Percentiles rank a stretch among this genome's conserved stretches.
Conservation (phyloP, 345 rosid genomes). For the Sonneratia alba region DNA sequence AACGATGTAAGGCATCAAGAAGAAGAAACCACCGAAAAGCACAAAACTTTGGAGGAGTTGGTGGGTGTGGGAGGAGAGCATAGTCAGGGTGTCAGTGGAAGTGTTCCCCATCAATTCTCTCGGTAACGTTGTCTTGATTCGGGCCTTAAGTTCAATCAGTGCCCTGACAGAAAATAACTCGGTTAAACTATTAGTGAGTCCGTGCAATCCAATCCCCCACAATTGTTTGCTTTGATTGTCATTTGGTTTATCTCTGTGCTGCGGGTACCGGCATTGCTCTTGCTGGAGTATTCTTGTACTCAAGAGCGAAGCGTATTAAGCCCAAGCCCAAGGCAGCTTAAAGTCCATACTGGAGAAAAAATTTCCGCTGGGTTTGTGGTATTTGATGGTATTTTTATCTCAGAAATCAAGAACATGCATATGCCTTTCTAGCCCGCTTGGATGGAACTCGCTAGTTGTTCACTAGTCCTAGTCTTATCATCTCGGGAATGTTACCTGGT, state of each 20-base stretch:
- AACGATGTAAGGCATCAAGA: constrained; percentile 9
- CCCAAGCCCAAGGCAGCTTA: constrained; percentile 28
- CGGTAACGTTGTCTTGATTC: constrained; percentile 30
- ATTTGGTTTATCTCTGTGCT: constrained; percentile 1
- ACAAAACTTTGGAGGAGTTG: constrained; percentile 20
- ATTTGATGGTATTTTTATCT: too few relatives aligned
- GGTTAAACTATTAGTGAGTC: too few relatives aligned
- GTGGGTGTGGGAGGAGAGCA: constrained; percentile 4
- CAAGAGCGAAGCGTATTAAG: constrained; percentile 33
- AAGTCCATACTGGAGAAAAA: too few relatives aligned
- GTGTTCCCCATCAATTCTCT: constrained; percentile 75
- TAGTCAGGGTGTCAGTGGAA: constrained; percentile 16
- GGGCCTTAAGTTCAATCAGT: neutral
- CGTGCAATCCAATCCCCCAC: too few relatives aligned
- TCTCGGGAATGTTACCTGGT: too few relatives aligned
- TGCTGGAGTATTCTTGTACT: constrained; percentile 37
- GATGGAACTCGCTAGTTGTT: too few relatives aligned
- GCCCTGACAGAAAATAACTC: too few relatives aligned
- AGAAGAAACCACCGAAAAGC: constrained; percentile 6
- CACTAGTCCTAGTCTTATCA: too few relatives aligned
- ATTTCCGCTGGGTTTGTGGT: too few relatives aligned
- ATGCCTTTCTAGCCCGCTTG: too few relatives aligned
- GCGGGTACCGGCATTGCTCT: constrained; percentile 34
- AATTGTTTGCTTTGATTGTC: neutral
- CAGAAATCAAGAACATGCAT: too few relatives aligned